Conservation (phyloP, 768 basidiomycete species). For the Agrocybe pediades region DNA sequence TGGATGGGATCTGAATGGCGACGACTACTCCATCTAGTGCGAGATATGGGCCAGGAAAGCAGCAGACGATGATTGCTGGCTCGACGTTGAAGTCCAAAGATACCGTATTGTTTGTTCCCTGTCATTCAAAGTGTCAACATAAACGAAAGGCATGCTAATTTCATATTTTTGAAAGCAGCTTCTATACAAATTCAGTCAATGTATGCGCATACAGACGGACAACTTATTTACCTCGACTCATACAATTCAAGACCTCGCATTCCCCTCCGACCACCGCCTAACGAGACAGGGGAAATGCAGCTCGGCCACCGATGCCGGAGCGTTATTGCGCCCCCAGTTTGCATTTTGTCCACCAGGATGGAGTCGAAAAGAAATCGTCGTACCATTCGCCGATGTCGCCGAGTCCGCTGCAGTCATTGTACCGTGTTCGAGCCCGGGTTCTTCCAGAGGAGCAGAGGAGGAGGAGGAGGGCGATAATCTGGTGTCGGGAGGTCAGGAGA, state of each 20-base stretch:
- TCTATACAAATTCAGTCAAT: slow-evolving; percentile 86
- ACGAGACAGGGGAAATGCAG: not conserved
- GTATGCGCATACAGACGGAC: too few species aligned
- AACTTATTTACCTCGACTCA: slow-evolving; percentile 82
- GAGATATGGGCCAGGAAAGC: too few species aligned
- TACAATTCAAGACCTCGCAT: slow-evolving; percentile 81
- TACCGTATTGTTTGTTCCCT: too few species aligned
- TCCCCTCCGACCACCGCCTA: slow-evolving; percentile 54
- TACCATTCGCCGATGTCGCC: slow-evolving; percentile 63
- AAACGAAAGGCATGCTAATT: too few species aligned
- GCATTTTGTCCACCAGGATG: slow-evolving; percentile 53
- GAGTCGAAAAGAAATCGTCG: slow-evolving; percentile 52
- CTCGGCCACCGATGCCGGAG: slow-evolving; percentile 6
- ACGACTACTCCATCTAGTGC: too few species aligned
- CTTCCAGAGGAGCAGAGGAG: too few species aligned
- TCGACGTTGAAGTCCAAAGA: too few species aligned
- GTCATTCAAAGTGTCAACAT: too few species aligned
- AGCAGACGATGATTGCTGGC: too few species aligned
- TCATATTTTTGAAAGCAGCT: slow-evolving; percentile 74
- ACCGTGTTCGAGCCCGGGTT: slow-evolving; percentile 32
- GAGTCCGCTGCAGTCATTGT: slow-evolving; percentile 66
- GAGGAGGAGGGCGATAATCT: too few species aligned
- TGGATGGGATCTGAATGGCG: too few species aligned
- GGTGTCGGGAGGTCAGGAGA: too few species aligned
- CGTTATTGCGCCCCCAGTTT: slow-evolving; percentile 37